These are phyloP conservation scores for Lachancea kluyveri DNA, from an alignment of 805 yeast species.

Conservation along the genomic window DNA sequence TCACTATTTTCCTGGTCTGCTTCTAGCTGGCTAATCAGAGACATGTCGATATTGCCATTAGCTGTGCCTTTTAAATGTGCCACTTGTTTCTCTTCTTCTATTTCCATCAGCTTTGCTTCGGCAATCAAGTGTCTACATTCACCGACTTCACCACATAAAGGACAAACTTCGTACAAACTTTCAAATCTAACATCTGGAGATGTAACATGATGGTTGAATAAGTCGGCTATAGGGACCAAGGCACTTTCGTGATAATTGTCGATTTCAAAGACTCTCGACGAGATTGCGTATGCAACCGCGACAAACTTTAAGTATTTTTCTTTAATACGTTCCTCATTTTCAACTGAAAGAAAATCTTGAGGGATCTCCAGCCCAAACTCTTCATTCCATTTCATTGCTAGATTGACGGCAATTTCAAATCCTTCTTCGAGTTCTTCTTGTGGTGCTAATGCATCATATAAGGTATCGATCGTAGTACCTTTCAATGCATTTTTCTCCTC, in stretches of 20 bases:
- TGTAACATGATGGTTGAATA: constrained; percentile 66
- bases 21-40: constrained; percentile 28
- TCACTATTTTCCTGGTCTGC: constrained; percentile 13
- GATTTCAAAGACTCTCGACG: constrained; percentile 75
- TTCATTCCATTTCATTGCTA: constrained; percentile 31
- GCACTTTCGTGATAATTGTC: constrained; percentile 71
- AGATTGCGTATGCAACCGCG: constrained; percentile 50
- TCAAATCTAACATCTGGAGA: constrained; percentile 66
- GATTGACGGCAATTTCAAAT: constrained; percentile 32
- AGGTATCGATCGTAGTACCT: constrained; percentile 58
- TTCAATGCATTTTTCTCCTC: constrained; percentile 40
- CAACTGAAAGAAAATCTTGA: constrained; percentile 23
- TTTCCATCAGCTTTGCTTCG: constrained; percentile 11
- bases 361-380: constrained; percentile 28
- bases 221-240: constrained; percentile 86
- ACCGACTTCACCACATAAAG: constrained; percentile 40
- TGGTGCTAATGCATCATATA: constrained; percentile 36
- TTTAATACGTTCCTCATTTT: constrained; percentile 19
- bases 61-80: background rate
- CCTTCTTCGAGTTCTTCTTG: constrained; percentile 35
- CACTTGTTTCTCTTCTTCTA: constrained; percentile 15
- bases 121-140: constrained; percentile 36
- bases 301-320: constrained; percentile 44
- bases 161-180: constrained; percentile 46
- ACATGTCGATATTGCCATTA: constrained; percentile 18